Evolutionary conservation across 352 stramenopile species (phyloP), one percentile per base, ranked within the genome.

Genomic region (Pythium phragmitis): DNA sequence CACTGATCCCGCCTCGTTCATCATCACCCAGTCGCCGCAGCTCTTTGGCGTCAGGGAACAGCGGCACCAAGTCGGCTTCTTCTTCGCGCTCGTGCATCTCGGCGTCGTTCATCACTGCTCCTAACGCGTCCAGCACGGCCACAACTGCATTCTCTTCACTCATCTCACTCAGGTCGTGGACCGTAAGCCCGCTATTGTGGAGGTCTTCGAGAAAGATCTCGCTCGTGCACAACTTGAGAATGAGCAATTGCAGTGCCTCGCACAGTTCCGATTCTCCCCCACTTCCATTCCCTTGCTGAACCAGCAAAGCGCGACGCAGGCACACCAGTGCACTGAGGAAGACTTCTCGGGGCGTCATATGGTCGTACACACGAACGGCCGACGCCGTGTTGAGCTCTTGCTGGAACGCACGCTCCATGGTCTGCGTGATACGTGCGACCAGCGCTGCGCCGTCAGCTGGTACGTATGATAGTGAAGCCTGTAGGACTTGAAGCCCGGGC

Each of bases 11-110:
- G 23, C 36, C 41, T 7, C 14, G 21, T 14, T 39, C 54, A 2
- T 63, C 51, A 50, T 74, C 33, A 52, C 68, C 58, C 9, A 63
- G 41, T 14, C 42, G 63, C 4, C 70, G 68, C 34, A 92, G 48
- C 8, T 93, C 85, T 37, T 82, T 82, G 0, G 80, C 82, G 8
- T 73, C 68, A 8, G 85, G 82, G 39, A 91, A 93, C 46, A 87
- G 77, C 28, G 80, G 85, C 26, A 91, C 78, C 34, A 88, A 68
- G 34, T 91, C 82, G 0, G 75, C 77, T 59, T 75, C 68, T 54
- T 91, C 82, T 72, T 93, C 85, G 57, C 72, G 74, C 16, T 91
- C 80, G 56, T 91, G 82, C 65, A 89, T 68, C 48, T 93, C 85
- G 0, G 74, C 82, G 13, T 89, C 82, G 37, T 93, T 93, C 36